Percentiles rank a stretch among this genome's conserved stretches.
Conservation (phyloP, 768 basidiomycete species). For the Leccinum arenicola region DNA sequence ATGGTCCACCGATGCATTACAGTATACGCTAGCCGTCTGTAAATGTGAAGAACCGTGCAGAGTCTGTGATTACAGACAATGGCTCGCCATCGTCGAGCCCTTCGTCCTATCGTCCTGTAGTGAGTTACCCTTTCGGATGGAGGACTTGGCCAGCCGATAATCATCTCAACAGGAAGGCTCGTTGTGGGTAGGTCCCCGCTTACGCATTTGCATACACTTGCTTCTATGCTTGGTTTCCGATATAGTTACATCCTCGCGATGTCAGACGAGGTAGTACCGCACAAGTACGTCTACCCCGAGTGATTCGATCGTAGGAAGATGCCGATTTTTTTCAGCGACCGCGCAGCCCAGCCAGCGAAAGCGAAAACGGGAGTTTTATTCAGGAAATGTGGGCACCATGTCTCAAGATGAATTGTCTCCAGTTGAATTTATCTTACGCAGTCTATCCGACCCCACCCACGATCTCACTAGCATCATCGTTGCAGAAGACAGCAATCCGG, state of each 20-base stretch:
- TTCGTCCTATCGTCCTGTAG: background rate
- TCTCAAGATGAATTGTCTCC: background rate
- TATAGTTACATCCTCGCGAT: background rate
- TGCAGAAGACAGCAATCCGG: constrained; percentile 10
- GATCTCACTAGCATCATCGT: constrained; percentile 16
- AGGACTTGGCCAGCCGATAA: background rate
- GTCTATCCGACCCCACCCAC: constrained; percentile 9
- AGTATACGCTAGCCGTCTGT: constrained; percentile 3
- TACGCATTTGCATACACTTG: background rate
- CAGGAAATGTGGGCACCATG: constrained; percentile 9
- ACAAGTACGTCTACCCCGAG: background rate
- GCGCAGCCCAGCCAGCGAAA: background rate
- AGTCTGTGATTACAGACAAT: background rate
- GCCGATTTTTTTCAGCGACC: background rate
- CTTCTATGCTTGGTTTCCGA: background rate
- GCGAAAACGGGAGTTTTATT: constrained; percentile 6
- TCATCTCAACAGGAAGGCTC: constrained; percentile 1
- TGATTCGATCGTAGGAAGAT: background rate
- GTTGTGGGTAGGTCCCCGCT: background rate
- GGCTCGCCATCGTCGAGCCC: background rate
- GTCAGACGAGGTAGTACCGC: background rate
- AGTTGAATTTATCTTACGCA: constrained; percentile 2
- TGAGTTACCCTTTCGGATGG: background rate
- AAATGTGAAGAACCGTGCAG: background rate
- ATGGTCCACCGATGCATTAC: background rate